A percentile compares a stretch with the other conserved stretches of the same genome.
These are phyloP conservation scores for Tylopilus cervinicoccineus DNA, from an alignment of 768 basidiomycete genomes.

Conservation along the genomic window DNA sequence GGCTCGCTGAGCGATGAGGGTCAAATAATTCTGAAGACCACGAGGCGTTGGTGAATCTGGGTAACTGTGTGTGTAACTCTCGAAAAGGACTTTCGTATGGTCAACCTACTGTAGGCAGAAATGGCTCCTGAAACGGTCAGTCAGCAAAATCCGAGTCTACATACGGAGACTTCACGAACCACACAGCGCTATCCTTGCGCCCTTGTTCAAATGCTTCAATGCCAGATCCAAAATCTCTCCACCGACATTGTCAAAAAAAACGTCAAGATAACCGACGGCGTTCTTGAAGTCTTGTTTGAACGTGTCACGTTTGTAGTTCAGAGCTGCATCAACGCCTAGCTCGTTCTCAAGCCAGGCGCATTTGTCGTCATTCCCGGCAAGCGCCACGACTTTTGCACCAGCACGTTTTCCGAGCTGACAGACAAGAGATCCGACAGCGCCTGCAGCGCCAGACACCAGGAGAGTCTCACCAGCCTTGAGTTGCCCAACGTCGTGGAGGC, in stretches of 20 bases:
- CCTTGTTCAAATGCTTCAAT: constrained; percentile 67
- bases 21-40: constrained; percentile 64
- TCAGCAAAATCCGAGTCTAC: constrained; percentile 1
- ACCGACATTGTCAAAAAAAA: constrained; percentile 82
- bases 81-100: background rate
- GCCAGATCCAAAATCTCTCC: constrained; percentile 80
- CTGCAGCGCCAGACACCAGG: constrained; percentile 88
- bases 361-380: constrained; percentile 83
- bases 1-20: constrained; percentile 73
- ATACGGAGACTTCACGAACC: constrained; percentile 45
- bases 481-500: constrained; percentile 74
- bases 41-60: constrained; percentile 56
- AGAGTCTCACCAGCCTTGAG: constrained; percentile 83
- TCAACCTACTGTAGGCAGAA: constrained; percentile 68
- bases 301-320: constrained; percentile 82
- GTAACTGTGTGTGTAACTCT: background rate
- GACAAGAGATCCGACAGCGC: constrained; percentile 78
- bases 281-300: constrained; percentile 73
- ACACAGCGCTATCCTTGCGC: constrained; percentile 77
- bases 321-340: constrained; percentile 73
- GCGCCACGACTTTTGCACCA: constrained; percentile 81
- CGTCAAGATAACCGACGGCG: constrained; percentile 71
- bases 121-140: constrained; percentile 58
- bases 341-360: constrained; percentile 83
- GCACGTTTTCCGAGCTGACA: constrained; percentile 80